A percentile compares a stretch with the other conserved stretches of the same genome.
Evolutionary conservation across 352 stramenopile species (phyloP).

Genomic region (Chrysophaeum taylorii): DNA sequence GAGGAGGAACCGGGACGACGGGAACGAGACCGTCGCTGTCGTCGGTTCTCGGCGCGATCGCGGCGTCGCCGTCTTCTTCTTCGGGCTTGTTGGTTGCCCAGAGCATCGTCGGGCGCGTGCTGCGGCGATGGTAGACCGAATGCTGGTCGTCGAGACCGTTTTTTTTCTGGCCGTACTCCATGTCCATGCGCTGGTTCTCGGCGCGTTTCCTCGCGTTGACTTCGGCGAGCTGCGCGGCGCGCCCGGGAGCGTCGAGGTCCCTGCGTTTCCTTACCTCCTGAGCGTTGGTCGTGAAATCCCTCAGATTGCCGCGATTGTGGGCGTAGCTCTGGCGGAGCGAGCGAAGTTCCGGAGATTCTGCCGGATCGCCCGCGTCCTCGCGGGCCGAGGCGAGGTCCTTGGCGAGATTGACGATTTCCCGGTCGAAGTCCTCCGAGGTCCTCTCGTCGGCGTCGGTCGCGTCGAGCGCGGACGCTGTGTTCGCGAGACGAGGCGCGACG

Average conservation of each 20-base stretch:
- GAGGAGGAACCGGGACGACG: no score
- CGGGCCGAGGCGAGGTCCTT: not conserved
- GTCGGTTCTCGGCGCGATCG: no score
- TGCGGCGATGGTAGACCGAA: no score
- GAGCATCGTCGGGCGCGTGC: no score
- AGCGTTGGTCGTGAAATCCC: not conserved
- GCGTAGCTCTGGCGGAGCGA: not conserved
- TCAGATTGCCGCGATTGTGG: not conserved
- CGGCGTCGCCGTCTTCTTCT: no score
- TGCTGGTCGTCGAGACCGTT: no score
- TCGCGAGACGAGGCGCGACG: not conserved
- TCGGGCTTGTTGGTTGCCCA: no score
- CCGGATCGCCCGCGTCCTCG: not conserved
- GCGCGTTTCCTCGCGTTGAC: not conserved
- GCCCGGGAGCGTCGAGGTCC: not conserved
- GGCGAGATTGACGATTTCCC: not conserved
- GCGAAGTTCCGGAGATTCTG: not conserved
- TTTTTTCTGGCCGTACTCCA: not conserved
- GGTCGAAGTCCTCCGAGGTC: not conserved
- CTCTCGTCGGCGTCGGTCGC: not conserved
- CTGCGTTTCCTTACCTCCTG: not conserved
- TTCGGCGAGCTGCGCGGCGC: not conserved
- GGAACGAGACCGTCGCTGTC: no score
- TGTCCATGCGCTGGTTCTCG: not conserved
- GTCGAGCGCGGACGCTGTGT: not conserved